Base-by-base conservation (phyloP, 176 grass and related monocot species). In the Phoenix roebelenii region DNA sequence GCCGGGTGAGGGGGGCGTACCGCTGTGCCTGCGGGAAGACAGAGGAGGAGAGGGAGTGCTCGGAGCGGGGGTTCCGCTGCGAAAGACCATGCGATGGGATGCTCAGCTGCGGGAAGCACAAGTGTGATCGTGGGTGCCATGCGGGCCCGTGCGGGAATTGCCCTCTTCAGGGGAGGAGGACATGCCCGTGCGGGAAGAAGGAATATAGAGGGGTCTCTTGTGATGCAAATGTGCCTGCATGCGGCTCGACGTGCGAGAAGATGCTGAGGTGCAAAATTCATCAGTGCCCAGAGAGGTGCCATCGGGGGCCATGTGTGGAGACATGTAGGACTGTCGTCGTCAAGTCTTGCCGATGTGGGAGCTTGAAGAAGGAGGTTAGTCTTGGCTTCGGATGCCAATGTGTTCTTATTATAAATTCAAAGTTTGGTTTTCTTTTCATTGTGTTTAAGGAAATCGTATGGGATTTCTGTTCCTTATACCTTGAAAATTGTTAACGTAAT, bases 101-200 rank as follows among this genome's bases (percentile, higher is more conserved):
- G 74, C 74, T 90, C 35, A 60, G 62, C 6, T 96, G 92, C 4
- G 39, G 80, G 9, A 96, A 85, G 61, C 92, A 96, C 75, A 77
- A n/a, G 16, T 97, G 92, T 60, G 72, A 88, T 68, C 77, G 78
- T n/a, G 92, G 92, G 3, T 97, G 92, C 67, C 92, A 97, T 81
- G 75, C 56, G 12, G 92, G 84, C 0, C 77, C 68, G 4, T 97
- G 92, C 12, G 87, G 87, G 20, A 66, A 77, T 76, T 97, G 87
- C 39, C 92, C 84, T 14, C 83, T 89, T 54, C 92, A 83, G 71
- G 92, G 87, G 60, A 77, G 65, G 0, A 68, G 80, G 29, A 97
- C 87, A 4, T 97, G 92, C 62, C 92, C 92, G 0, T 97, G 92
- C 26, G 87, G 83, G 23, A 97, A 91, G 75, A 89, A 85, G 32